Evolutionary conservation across 2,329 filamentous ascomycete genomes (phyloP), one percentile per base, ranked within the genome.

Genomic region (Aspergillus niger): DNA sequence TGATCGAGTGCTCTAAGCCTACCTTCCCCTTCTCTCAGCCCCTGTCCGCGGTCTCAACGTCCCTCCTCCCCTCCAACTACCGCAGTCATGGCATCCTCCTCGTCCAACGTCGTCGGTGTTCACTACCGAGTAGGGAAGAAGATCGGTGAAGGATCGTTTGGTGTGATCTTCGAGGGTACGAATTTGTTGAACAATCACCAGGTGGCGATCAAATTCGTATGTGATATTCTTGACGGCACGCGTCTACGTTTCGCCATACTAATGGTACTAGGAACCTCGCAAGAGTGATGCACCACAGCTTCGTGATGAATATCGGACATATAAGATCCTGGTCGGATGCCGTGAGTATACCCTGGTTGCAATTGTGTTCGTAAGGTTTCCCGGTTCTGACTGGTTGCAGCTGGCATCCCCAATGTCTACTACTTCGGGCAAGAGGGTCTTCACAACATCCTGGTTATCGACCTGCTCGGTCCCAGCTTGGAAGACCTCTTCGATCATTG

Each of bases 111-210:
- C 69, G 95, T 98, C 73, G 95, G 95, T 76, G 95, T 99, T 69
- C 95, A 99, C 82, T 99, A 99, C 80, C 87, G 95, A 68, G 95
- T 99, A 68, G 95, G 95, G 72, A 98, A 98, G 87, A 99, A 99
- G 84, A 98, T 99, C 71, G 95, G 95, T 77, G 95, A 98, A 86
- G 94, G 94, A 67, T 97, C 92, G 41, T 98, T 98, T 74, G 94
- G 94, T 83, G 95, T 98, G 71, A 97, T 98, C 76, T 98, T 98
- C 74, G 95, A 98, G 80, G 95, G 95, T 70, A 98, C 93, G 74
- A 99, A 99, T 78, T 85, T 99, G 71, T 85, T 99, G 78, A 99
- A 99, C 84, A 97, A 96, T 80, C 95, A 98, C 79, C 93, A 97
- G 81, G 94, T 99, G 65, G 95, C 95, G 74, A 99, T 99, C 84